A percentile compares a stretch with the other conserved stretches of the same genome.
Conservation (phyloP, 345 rosid species). For the Eucalyptus albens region DNA sequence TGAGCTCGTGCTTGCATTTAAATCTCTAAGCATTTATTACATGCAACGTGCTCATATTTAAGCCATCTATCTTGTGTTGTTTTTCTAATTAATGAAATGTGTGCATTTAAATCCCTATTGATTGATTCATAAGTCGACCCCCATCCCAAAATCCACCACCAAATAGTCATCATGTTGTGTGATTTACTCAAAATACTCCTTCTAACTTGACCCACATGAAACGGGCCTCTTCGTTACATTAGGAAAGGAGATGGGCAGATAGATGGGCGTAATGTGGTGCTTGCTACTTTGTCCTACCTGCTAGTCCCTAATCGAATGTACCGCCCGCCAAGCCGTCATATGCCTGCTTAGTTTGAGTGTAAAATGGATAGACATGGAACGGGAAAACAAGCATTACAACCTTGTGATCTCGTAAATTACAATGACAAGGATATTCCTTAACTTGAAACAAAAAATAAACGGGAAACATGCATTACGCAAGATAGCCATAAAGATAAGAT, state of each 20-base stretch:
- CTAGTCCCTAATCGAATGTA: too few relatives aligned
- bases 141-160: neutral
- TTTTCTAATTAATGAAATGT: neutral
- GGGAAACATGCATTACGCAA: neutral
- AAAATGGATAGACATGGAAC: too few relatives aligned
- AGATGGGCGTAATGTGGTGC: too few relatives aligned
- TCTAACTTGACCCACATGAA: too few relatives aligned
- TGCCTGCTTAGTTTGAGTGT: too few relatives aligned
- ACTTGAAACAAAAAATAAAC: neutral
- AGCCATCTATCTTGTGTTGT: neutral
- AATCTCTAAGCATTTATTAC: neutral
- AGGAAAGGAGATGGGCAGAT: too few relatives aligned
- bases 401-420: neutral
- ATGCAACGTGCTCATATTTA: neutral
- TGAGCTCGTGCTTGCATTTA: neutral
- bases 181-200: neutral
- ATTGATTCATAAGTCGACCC: neutral
- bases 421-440: neutral
- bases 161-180: neutral
- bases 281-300: too few relatives aligned
- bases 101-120: neutral
- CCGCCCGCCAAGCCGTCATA: too few relatives aligned
- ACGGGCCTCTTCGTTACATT: too few relatives aligned
- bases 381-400: too few relatives aligned
- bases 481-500: neutral